A percentile compares a stretch with the other conserved stretches of the same genome.
Conservation (phyloP, 176 grass and related monocot genomes). For the Canna indica region DNA sequence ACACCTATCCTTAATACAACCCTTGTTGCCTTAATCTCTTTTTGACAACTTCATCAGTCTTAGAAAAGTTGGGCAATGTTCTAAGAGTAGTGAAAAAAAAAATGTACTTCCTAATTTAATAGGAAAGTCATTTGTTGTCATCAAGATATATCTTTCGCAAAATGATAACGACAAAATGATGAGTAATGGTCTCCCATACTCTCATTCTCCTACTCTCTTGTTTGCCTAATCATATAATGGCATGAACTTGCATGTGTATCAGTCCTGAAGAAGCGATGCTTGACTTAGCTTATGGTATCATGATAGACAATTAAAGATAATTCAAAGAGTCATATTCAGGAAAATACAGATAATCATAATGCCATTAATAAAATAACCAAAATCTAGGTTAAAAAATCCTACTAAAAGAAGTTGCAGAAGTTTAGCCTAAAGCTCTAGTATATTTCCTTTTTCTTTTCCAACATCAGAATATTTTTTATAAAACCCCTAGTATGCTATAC, state of each 20-base stretch:
- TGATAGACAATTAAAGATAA: not conserved
- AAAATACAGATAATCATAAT: not conserved
- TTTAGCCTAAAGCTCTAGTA: not conserved
- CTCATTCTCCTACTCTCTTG: not conserved
- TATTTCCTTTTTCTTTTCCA: not conserved
- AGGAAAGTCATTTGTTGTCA: not conserved
- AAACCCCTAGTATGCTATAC: not conserved
- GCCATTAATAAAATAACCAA: not conserved
- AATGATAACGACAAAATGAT: not conserved
- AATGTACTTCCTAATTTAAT: no score
- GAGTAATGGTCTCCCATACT: not conserved
- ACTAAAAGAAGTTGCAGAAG: not conserved
- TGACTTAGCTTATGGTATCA: not conserved
- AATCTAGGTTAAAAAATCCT: not conserved
- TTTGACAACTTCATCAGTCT: not conserved
- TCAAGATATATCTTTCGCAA: not conserved
- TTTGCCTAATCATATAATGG: not conserved
- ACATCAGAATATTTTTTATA: constrained; percentile 16
- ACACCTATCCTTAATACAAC: not conserved
- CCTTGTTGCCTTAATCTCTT: not conserved
- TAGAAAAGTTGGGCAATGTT: no score
- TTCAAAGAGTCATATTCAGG: not conserved
- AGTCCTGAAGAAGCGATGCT: not conserved
- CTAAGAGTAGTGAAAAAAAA: no score
- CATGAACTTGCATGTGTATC: not conserved